phyloP scores from a whole-genome alignment of 108 stramenopile species.

The Nitzschia putrida region DNA sequence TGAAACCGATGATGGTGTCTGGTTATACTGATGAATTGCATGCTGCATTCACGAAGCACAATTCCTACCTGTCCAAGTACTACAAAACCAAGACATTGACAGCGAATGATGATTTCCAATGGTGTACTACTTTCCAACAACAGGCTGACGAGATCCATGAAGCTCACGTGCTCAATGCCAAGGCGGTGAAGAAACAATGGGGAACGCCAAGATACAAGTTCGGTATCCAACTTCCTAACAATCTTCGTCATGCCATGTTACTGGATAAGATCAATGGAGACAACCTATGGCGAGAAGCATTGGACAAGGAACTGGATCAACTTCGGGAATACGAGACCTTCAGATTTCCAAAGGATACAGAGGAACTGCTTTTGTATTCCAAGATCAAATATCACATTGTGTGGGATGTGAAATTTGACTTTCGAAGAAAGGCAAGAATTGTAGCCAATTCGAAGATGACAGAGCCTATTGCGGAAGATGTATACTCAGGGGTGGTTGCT shows the following conservation, averaged over 20 bases:
- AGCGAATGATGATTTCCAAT: too few relatives aligned
- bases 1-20: too few relatives aligned
- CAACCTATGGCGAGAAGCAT: conserved; percentile 33
- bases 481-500: conserved; percentile 29
- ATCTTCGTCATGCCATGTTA: conserved; percentile 12
- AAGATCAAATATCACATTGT: conserved; percentile 21
- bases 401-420: conserved; percentile 36
- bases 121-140: too few relatives aligned
- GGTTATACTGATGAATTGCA: too few relatives aligned
- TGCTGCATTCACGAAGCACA: too few relatives aligned
- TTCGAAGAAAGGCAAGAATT: conserved; percentile 16
- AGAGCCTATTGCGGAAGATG: conserved; percentile 6
- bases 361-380: neutral
- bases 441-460: conserved; percentile 28
- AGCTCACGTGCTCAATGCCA: too few relatives aligned
- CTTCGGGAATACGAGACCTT: conserved; percentile 17
- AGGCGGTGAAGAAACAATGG: too few relatives aligned
- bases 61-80: too few relatives aligned
- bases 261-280: conserved; percentile 28
- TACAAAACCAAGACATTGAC: too few relatives aligned
- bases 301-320: conserved; percentile 18
- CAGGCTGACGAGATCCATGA: too few relatives aligned
- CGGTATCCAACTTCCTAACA: conserved; percentile 27
- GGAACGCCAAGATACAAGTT: conserved; percentile 38
- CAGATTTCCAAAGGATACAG: neutral